phyloP scores from a whole-genome alignment of 225 moss, liverwort and hornwort genomes.

The Marchantia paleacea region DNA sequence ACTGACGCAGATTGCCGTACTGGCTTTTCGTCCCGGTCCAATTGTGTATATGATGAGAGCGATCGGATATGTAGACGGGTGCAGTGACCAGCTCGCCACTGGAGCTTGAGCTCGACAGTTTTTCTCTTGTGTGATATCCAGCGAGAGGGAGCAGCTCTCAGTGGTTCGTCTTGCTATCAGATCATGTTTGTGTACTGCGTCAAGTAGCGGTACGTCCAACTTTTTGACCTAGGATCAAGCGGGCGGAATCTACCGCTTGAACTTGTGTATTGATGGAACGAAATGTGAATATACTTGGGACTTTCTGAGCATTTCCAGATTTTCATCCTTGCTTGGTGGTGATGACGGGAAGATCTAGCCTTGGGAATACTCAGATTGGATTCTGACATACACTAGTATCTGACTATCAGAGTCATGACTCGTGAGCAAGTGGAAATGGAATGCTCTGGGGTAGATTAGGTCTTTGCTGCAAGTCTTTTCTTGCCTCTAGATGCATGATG shows the following conservation, averaged over 20 bases:
- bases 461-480: too few relatives aligned
- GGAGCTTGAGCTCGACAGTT: not conserved
- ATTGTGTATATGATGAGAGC: not conserved
- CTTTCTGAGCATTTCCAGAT: not conserved
- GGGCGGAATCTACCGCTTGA: not conserved
- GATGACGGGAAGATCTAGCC: too few relatives aligned
- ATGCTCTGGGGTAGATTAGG: too few relatives aligned
- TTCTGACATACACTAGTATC: too few relatives aligned
- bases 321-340: too few relatives aligned
- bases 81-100: not conserved
- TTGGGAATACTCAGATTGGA: too few relatives aligned
- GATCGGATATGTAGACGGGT: not conserved
- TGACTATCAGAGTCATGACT: too few relatives aligned
- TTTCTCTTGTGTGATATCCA: not conserved
- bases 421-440: too few relatives aligned
- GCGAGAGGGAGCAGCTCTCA: not conserved
- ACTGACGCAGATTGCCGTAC: not conserved
- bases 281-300: not conserved
- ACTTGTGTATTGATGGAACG: not conserved
- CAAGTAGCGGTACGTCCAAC: not conserved
- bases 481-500: too few relatives aligned
- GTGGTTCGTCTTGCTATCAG: not conserved
- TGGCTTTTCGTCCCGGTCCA: not conserved
- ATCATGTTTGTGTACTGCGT: not conserved
- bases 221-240: not conserved